Conservation (phyloP, 2,329 filamentous ascomycete genomes). For the Diaporthe eres region DNA sequence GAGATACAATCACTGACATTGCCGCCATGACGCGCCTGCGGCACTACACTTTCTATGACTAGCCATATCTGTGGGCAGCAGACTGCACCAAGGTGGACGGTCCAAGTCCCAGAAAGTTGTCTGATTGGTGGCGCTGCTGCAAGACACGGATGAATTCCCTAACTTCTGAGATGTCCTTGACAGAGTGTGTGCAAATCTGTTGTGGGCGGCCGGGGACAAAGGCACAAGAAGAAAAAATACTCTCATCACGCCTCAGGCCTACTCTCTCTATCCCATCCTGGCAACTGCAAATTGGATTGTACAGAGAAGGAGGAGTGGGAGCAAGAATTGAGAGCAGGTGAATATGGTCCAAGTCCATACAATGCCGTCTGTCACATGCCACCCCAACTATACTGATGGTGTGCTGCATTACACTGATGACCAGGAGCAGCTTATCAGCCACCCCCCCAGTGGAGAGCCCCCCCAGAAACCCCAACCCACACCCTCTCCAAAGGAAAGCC, state of each 20-base stretch:
- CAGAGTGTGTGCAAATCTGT: neutral
- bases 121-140: neutral
- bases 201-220: too few species aligned
- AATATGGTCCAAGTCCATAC: neutral
- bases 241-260: neutral
- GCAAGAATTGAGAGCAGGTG: neutral
- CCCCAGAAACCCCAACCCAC: constrained; percentile 5
- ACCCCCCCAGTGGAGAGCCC: neutral
- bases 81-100: neutral
- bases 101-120: too few species aligned
- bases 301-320: neutral
- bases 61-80: neutral
- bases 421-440: neutral
- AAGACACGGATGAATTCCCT: neutral
- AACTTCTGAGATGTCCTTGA: neutral
- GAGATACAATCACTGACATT: neutral
- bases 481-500: neutral
- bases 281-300: neutral
- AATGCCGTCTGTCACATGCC: neutral
- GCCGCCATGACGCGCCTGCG: neutral
- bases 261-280: neutral
- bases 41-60: neutral
- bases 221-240: neutral
- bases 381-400: too few species aligned
- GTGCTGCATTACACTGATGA: neutral